Evolutionary conservation across 1,139 yeast species (phyloP), one percentile per base, ranked within the genome.

Genomic region (Kodamaea ohmeri): DNA sequence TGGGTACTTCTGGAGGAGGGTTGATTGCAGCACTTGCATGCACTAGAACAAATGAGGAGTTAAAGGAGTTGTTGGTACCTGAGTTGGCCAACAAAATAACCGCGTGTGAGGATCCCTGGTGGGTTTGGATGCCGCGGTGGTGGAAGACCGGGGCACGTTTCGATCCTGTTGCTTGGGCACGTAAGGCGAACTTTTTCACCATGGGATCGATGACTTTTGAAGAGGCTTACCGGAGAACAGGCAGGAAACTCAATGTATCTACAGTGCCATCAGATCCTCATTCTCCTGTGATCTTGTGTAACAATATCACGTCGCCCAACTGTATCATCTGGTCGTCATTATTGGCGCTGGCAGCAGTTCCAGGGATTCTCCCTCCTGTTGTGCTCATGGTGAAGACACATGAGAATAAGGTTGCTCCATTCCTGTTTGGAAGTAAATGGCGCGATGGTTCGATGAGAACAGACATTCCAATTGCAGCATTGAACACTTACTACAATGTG

Each of bases 1-100:
- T 87, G 22, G 95, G 95, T 1, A 85, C 94, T 0, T 80, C 88
- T 2, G 94, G 94, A 2, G 95, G 95, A 8, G 92, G 89, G 1
- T 58, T 83, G n/a, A 78, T 84, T 18, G 92, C 94, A 0, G 85
- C 90, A 0, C 58, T 85, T 33, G 77, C 84, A 0, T 76, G 90
- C 40, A 79, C 88, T 0, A 62, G 90, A 42, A 80, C 88, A 1
- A 73, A 83, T 50, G 81, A 78, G 20, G 95, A 85, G 52, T 65
- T 85, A 35, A 60, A 64, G 33, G 58, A 72, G 40, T 52, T 83
- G 25, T 54, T 85, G 14, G 76, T 66, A 1, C 92, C 94, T 0
- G 71, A 78, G 49, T 53, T 85, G 32, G 85, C 89, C 2, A 55
- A 71, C 24, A 79, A 76, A 45, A 80, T 85, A 40, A 80, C 85